Base-by-base conservation (phyloP, 2,329 filamentous ascomycete species). In the Leptographium flavum region DNA sequence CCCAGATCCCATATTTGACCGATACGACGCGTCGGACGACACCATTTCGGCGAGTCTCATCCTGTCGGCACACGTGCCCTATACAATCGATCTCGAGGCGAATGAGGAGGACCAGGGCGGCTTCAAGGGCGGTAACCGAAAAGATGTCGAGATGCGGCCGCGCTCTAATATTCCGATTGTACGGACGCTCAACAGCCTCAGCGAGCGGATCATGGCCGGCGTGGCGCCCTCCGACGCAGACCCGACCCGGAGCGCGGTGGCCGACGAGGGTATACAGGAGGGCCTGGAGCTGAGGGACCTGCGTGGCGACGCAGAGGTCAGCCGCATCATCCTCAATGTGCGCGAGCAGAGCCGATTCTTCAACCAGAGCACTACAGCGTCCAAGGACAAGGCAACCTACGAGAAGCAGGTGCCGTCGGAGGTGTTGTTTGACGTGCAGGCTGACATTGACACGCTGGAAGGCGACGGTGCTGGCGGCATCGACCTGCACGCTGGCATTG, bases 31-130 rank as follows among this genome's bases (percentile, higher is more conserved):
- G 47, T 73, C 74, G 32, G 82, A 86, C 50, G 83, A 87, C 53
- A 70, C 71, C 28, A 60, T 67, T 19, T 63, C 66, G 39, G 63
- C 70, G 11, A 72, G 67, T 56, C 71, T 69, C 52, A 68, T 76
- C 40, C 66, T 74, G 52, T 67, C 79, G 4, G 67, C 79, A 30
- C 74, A 81, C 46, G 78, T 98, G 19, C 88, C 92, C 1, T 80
- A 88, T 55, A 88, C 93, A 52, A 88, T 98, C 54, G 84, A 98
- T 59, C 64, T 98, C 23, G 86, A 90, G 58, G 92, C 83, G 27
- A 98, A 98, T 57, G 92, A 96, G 63, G 85, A 92, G 60, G 90
- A 98, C 56, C 81, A 94, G 60, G 93, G 87, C 54, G 85, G 88
- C 44, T 76, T 81, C 56, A 81, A 74, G 55, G 65, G 73, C 49